Evolutionary conservation across 1,284 basidiomycete species (phyloP).

Genomic region (Pisolithus thermaeus): DNA sequence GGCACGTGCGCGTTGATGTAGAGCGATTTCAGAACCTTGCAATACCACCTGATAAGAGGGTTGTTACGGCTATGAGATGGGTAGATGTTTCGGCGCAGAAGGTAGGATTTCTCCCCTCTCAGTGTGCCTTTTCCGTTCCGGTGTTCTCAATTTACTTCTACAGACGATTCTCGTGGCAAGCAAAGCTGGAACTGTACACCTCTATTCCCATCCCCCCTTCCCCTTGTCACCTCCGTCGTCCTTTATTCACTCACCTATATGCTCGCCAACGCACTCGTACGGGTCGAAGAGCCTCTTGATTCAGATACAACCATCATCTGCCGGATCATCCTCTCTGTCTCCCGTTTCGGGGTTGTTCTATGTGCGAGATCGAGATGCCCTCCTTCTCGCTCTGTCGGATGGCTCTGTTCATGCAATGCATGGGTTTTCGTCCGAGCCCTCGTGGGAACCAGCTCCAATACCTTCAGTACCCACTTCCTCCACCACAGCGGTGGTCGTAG

Average conservation of each 20-base stretch:
- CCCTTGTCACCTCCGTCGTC: too few species aligned
- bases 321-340: conserved; percentile 52
- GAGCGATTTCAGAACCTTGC: conserved; percentile 26
- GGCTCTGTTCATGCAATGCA: conserved; percentile 62
- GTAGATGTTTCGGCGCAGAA: conserved; percentile 33
- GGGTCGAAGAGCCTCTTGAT: conserved; percentile 40
- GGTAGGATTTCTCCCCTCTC: conserved; percentile 29
- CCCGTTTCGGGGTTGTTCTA: conserved; percentile 55
- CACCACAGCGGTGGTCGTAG: too few species aligned
- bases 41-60: conserved; percentile 34
- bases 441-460: conserved; percentile 20
- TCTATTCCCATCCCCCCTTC: conserved; percentile 39
- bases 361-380: conserved; percentile 38
- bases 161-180: conserved; percentile 54
- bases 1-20: conserved; percentile 26
- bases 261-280: conserved; percentile 35
- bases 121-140: conserved; percentile 5
- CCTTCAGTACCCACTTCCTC: background rate
- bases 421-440: conserved; percentile 43
- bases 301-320: conserved; percentile 43
- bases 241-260: too few species aligned
- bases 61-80: conserved; percentile 54
- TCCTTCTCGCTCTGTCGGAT: conserved; percentile 58
- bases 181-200: conserved; percentile 52
- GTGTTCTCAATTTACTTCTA: background rate